Evolutionary conservation across 345 rosid species (phyloP).

Genomic region (Erysimum cheiranthoides): DNA sequence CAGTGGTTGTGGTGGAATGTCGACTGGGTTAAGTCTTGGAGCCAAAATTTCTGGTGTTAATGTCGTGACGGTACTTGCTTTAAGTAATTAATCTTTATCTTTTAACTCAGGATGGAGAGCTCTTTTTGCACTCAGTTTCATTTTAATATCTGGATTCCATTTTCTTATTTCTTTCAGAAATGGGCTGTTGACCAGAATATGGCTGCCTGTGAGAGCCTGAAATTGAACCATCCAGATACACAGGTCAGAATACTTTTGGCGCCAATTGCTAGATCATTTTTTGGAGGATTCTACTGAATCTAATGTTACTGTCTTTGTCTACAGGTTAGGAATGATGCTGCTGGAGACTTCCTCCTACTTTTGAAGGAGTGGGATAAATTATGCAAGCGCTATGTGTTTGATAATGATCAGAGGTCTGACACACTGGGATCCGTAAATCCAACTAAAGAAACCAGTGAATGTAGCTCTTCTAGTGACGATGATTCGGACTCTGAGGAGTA

Average conservation of each 20-base stretch:
- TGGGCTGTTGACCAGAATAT: conserved; percentile 82
- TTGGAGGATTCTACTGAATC: conserved; percentile 24
- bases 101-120: conserved; percentile 23
- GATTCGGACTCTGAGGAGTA: conserved; percentile 58
- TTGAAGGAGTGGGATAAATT: conserved; percentile 87
- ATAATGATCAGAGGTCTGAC: conserved; percentile 33
- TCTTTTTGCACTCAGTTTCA: conserved; percentile 24
- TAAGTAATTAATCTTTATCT: conserved; percentile 38
- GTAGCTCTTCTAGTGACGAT: conserved; percentile 46
- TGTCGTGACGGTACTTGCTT: conserved; percentile 75
- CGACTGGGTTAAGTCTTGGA: conserved; percentile 92
- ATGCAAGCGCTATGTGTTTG: conserved; percentile 61
- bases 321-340: conserved; percentile 88
- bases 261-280: conserved; percentile 19
- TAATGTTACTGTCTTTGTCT: conserved; percentile 31
- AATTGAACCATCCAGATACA: conserved; percentile 82
- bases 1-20: conserved; percentile 99
- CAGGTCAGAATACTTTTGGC: conserved; percentile 53
- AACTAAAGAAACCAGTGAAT: conserved; percentile 33
- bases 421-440: conserved; percentile 41
- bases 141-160: conserved; percentile 23
- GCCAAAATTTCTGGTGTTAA: conserved; percentile 68
- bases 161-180: conserved; percentile 58
- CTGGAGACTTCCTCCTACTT: conserved; percentile 80
- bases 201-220: conserved; percentile 87